Evolutionary conservation across 139 green algal genomes (phyloP).

Genomic region (Edaphochlamys debaryana): DNA sequence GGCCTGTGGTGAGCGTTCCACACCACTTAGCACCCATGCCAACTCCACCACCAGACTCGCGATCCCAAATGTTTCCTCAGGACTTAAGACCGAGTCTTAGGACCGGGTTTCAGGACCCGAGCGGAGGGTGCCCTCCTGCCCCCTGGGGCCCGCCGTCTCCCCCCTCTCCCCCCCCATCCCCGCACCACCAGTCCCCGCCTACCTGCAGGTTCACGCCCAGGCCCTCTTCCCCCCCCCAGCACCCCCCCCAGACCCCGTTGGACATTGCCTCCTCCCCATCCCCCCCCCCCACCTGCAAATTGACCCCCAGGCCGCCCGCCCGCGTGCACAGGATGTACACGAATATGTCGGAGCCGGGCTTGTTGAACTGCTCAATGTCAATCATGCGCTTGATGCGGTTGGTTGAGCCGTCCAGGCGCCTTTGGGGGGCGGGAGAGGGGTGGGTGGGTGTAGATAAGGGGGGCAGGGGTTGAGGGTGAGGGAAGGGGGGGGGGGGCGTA

Average conservation of each 20-base stretch:
- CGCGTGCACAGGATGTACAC: conserved; percentile 73
- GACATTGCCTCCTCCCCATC: too few relatives aligned
- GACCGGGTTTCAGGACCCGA: too few relatives aligned
- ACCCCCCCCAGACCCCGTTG: too few relatives aligned
- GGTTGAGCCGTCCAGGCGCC: conserved; percentile 77
- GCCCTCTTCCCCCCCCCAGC: too few relatives aligned
- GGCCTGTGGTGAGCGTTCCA: too few relatives aligned
- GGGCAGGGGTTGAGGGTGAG: neutral
- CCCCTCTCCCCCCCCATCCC: neutral
- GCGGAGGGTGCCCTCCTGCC: too few relatives aligned
- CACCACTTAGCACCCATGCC: too few relatives aligned
- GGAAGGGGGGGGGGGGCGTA: too few relatives aligned
- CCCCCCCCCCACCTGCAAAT: conserved; percentile 70
- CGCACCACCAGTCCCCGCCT: neutral
- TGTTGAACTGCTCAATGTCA: conserved; percentile 83
- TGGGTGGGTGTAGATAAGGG: neutral
- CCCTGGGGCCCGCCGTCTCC: too few relatives aligned
- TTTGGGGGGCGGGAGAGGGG: conserved; percentile 39
- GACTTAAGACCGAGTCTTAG: too few relatives aligned
- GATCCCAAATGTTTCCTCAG: too few relatives aligned
- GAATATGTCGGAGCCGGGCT: conserved; percentile 51
- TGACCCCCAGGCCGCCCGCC: conserved; percentile 90
- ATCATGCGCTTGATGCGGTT: conserved; percentile 78
- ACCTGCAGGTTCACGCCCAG: conserved; percentile 91
- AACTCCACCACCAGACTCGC: too few relatives aligned